These are phyloP conservation scores for Phaseolus lunatus DNA, from an alignment of 306 rosid species.

Conservation along the genomic window DNA sequence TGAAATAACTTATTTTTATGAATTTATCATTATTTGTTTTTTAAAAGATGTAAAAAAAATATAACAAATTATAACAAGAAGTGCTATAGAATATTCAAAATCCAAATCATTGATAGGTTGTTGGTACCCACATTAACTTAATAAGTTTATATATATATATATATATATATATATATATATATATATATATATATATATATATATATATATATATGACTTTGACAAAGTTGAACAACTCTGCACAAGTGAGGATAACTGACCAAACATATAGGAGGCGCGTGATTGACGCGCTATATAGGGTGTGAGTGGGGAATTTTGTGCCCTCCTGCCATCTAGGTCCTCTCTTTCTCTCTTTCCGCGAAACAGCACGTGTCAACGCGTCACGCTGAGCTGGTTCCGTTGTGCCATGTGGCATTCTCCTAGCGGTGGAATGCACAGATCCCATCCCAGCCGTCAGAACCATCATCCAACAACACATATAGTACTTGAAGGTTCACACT, in stretches of 20 bases:
- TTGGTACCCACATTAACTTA: too few species aligned
- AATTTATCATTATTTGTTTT: too few species aligned
- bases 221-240: neutral
- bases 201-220: too few species aligned
- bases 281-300: too few species aligned
- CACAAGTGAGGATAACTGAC: slow-evolving; percentile 7
- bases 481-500: slow-evolving; percentile 48
- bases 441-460: slow-evolving; percentile 79
- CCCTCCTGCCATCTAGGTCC: slow-evolving; percentile 13
- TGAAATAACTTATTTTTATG: too few species aligned
- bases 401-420: slow-evolving; percentile 49
- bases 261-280: neutral
- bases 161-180: neutral
- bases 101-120: too few species aligned
- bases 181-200: too few species aligned
- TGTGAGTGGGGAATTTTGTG: too few species aligned
- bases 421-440: slow-evolving; percentile 49
- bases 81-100: too few species aligned
- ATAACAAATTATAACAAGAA: too few species aligned
- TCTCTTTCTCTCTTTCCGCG: slow-evolving; percentile 67
- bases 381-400: slow-evolving; percentile 64
- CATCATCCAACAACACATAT: slow-evolving; percentile 48
- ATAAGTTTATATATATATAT: too few species aligned
- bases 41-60: too few species aligned
- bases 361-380: slow-evolving; percentile 84